Evolutionary conservation across 192 early-diverging fungal species (phyloP).

Genomic region (Coemansia sp.): DNA sequence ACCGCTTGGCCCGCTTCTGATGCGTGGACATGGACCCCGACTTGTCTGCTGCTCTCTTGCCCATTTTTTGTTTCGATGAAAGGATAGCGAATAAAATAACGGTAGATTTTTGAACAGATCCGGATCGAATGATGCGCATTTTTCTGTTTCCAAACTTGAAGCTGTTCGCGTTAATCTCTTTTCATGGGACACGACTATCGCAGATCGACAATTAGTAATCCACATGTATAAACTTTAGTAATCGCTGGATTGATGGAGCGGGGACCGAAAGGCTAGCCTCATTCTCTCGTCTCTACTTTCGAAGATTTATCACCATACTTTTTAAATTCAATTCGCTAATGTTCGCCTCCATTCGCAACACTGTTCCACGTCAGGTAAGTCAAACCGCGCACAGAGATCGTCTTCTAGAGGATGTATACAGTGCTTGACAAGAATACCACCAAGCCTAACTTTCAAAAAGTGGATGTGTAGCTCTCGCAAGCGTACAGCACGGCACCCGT

Average conservation of each 20-base stretch:
- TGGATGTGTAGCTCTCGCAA: conserved; percentile 32
- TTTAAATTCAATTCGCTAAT: conserved; percentile 10
- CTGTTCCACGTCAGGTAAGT: conserved; percentile 43
- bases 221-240: not conserved
- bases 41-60: conserved; percentile 32
- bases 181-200: not conserved
- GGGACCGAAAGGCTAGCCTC: not conserved
- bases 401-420: not conserved
- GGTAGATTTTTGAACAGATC: not conserved
- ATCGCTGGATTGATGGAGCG: not conserved
- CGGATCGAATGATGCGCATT: no score
- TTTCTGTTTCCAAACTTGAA: not conserved
- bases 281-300: not conserved
- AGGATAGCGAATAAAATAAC: not conserved
- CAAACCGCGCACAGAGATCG: not conserved
- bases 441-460: not conserved
- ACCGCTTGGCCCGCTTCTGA: conserved; percentile 48
- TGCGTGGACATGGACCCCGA: conserved; percentile 19
- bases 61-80: conserved; percentile 9
- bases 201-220: not conserved
- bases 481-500: conserved; percentile 43
- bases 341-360: conserved; percentile 41
- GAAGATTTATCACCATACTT: not conserved
- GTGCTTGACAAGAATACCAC: not conserved
- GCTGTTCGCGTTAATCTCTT: not conserved